phyloP scores from a whole-genome alignment of 768 basidiomycete species.

The Tremella mesenterica region DNA sequence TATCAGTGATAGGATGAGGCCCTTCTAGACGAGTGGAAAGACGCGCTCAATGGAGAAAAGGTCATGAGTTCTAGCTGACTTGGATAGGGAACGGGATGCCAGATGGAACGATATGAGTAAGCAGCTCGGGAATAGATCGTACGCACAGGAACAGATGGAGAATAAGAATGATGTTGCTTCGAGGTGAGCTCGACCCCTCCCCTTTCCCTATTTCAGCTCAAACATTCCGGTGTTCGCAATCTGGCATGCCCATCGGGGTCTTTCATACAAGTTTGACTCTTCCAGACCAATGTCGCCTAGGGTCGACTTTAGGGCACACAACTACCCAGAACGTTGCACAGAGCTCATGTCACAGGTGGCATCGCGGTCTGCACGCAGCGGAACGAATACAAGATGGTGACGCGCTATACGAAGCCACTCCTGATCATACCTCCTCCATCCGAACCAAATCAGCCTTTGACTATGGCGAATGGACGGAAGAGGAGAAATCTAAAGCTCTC shows the following conservation, averaged over 20 bases:
- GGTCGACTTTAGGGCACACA: too few relatives aligned
- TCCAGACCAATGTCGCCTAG: too few relatives aligned
- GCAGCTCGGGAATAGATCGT: constrained; percentile 11
- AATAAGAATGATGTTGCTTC: constrained; percentile 34
- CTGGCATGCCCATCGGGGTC: too few relatives aligned
- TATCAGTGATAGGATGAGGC: too few relatives aligned
- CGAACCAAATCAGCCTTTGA: constrained; percentile 1
- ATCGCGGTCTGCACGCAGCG: constrained; percentile 22
- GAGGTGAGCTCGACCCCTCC: constrained; percentile 9
- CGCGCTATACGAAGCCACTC: constrained; percentile 15
- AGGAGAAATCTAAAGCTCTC: constrained; percentile 4
- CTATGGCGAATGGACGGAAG: background rate
- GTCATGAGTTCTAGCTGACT: background rate
- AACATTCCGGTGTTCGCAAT: too few relatives aligned
- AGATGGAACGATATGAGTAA: constrained; percentile 35
- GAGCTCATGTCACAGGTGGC: constrained; percentile 16
- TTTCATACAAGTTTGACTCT: too few relatives aligned
- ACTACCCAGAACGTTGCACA: too few relatives aligned
- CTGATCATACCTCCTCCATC: too few relatives aligned
- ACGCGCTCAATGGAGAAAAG: too few relatives aligned
- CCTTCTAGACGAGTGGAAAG: constrained; percentile 2
- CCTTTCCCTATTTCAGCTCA: background rate
- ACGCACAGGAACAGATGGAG: constrained; percentile 19
- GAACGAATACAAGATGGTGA: constrained; percentile 22
- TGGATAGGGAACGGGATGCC: constrained; percentile 18